These are phyloP conservation scores for Stephanodiscus triporus DNA, from an alignment of 108 stramenopile genomes.

Conservation along the genomic window DNA sequence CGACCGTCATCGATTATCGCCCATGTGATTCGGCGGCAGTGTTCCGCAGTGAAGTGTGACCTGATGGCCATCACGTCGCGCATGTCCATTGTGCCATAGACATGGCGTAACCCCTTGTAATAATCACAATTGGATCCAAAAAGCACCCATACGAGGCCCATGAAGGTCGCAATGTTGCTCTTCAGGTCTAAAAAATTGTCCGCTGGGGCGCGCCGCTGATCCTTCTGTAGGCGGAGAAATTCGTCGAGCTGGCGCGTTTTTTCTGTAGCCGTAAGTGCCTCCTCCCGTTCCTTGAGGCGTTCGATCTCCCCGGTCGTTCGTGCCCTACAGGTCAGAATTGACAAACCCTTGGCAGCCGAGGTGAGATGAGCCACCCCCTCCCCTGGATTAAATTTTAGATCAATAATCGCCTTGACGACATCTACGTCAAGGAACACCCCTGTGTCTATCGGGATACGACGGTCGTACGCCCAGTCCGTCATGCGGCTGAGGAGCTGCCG, in stretches of 20 bases:
- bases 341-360: not conserved
- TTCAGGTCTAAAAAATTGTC: not conserved
- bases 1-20: not conserved
- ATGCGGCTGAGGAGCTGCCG: not conserved
- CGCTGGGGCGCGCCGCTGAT: not conserved
- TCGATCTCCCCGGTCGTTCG: not conserved
- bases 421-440: not conserved
- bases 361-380: not conserved
- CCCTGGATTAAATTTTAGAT: not conserved
- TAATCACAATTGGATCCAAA: not conserved
- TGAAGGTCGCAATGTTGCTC: not conserved
- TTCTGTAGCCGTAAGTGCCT: not conserved
- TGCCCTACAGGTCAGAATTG: not conserved
- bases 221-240: not conserved
- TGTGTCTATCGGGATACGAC: not conserved
- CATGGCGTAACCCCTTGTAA: not conserved
- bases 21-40: not conserved
- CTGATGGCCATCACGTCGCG: not conserved
- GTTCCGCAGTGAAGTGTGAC: not conserved
- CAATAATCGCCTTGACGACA: not conserved
- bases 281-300: not conserved
- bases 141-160: not conserved
- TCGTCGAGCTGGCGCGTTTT: not conserved
- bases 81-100: not conserved
- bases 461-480: not conserved